Conservation (phyloP, 2,329 filamentous ascomycete species). For the Fusarium lyarnte region DNA sequence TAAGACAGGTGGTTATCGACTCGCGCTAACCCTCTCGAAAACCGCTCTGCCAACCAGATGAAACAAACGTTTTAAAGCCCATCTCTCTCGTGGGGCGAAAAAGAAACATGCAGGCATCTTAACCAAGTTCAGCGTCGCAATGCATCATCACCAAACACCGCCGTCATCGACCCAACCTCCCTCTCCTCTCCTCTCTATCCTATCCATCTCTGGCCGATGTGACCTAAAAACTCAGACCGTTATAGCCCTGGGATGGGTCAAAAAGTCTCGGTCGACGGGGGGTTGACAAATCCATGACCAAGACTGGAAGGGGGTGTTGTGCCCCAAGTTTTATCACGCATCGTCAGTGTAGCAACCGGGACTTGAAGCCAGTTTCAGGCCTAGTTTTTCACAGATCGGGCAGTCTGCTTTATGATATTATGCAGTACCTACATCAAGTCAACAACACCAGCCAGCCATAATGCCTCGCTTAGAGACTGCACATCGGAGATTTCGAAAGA, state of each 20-base stretch:
- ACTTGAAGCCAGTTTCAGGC: slow-evolving; percentile 31
- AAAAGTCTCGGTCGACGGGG: slow-evolving; percentile 19
- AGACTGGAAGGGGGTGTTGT: slow-evolving; percentile 19
- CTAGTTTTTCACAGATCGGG: slow-evolving; percentile 37
- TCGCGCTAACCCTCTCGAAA: slow-evolving; percentile 31
- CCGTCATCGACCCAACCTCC: slow-evolving; percentile 29
- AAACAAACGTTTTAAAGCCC: slow-evolving; percentile 37
- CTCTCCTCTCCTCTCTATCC: neutral
- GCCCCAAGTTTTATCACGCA: slow-evolving; percentile 29
- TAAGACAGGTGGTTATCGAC: slow-evolving; percentile 42
- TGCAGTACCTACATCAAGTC: slow-evolving; percentile 28
- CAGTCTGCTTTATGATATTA: slow-evolving; percentile 15
- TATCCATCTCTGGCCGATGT: slow-evolving; percentile 34
- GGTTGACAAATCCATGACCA: slow-evolving; percentile 43
- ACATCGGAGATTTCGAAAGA: slow-evolving; percentile 42
- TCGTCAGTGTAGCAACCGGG: slow-evolving; percentile 33
- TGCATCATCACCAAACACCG: slow-evolving; percentile 36
- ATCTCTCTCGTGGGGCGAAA: slow-evolving; percentile 32
- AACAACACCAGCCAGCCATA: slow-evolving; percentile 23
- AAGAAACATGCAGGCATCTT: slow-evolving; percentile 26
- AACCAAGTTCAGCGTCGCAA: slow-evolving; percentile 39
- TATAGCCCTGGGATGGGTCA: slow-evolving; percentile 33
- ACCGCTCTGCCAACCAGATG: slow-evolving; percentile 40
- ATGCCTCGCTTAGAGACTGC: slow-evolving; percentile 39
- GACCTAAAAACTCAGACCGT: slow-evolving; percentile 28